phyloP scores from a whole-genome alignment of 2,329 filamentous ascomycete species.

The Didymella pinodella region DNA sequence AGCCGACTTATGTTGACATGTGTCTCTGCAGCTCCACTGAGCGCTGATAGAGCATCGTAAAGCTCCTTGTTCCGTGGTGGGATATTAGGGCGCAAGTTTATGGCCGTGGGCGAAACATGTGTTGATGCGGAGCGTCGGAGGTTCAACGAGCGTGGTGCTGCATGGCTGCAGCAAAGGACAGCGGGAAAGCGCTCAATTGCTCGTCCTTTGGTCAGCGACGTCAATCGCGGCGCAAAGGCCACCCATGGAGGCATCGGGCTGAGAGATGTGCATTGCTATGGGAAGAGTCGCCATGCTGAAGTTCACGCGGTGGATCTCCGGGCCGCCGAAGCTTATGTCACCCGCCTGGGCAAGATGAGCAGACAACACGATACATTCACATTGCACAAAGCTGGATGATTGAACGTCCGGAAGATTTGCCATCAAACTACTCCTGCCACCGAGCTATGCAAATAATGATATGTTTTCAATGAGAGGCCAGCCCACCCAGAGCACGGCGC shows the following conservation, averaged over 20 bases:
- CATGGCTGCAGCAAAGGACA: slow-evolving; percentile 40
- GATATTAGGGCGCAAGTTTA: slow-evolving; percentile 63
- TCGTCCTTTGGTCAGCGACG: slow-evolving; percentile 35
- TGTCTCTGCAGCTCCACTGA: slow-evolving; percentile 68
- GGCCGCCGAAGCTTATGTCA: slow-evolving; percentile 27
- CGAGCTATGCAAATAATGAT: slow-evolving; percentile 23
- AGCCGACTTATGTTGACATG: slow-evolving; percentile 74
- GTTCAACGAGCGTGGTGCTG: slow-evolving; percentile 24
- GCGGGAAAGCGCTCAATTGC: slow-evolving; percentile 37
- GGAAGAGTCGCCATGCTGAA: slow-evolving; percentile 27
- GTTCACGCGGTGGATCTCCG: slow-evolving; percentile 38
- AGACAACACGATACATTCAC: neutral
- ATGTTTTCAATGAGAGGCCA: slow-evolving; percentile 38
- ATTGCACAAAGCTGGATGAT: neutral
- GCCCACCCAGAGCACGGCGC: slow-evolving; percentile 26
- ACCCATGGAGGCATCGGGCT: slow-evolving; percentile 55
- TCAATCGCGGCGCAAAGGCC: slow-evolving; percentile 46
- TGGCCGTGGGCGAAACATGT: slow-evolving; percentile 60
- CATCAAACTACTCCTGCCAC: neutral
- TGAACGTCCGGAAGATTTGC: neutral
- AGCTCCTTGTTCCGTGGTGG: slow-evolving; percentile 65
- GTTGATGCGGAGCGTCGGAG: slow-evolving; percentile 49
- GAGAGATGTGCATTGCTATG: slow-evolving; percentile 38
- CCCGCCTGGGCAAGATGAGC: neutral
- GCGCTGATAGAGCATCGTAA: slow-evolving; percentile 64